Evolutionary conservation across 148 eudicot genomes (phyloP).

Genomic region (Talinum fruticosum): DNA sequence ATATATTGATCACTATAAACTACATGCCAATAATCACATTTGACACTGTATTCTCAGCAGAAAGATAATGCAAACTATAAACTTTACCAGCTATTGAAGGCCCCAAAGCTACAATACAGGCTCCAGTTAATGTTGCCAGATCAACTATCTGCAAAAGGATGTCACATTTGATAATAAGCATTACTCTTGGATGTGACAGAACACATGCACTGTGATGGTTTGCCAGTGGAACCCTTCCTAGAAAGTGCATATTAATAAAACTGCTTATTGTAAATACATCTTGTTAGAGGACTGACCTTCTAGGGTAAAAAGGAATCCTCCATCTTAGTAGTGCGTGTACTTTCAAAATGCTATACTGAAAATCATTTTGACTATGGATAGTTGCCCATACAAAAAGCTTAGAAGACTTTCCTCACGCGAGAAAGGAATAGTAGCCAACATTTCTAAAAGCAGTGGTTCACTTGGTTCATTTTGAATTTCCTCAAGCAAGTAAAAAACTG

Average conservation of each 20-base stretch:
- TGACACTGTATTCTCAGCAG: background rate
- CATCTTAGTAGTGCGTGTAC: background rate
- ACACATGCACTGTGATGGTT: background rate
- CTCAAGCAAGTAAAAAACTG: background rate
- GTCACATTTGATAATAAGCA: conserved; percentile 11
- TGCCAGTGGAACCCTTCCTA: no score
- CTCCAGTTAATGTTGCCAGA: conserved; percentile 92
- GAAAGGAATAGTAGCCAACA: background rate
- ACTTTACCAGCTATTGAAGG: conserved; percentile 83
- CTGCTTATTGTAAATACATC: background rate
- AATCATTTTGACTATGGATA: background rate
- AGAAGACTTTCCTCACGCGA: background rate
- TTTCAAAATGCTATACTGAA: background rate
- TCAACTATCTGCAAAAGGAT: conserved; percentile 69
- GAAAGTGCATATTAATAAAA: no score
- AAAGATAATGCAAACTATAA: background rate
- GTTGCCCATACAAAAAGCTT: background rate
- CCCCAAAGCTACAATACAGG: conserved; percentile 86
- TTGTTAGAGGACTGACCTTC: background rate
- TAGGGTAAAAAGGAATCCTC: background rate
- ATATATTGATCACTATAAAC: background rate
- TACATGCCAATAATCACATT: background rate
- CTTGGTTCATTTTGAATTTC: background rate
- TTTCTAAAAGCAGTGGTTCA: background rate
- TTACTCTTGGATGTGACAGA: background rate